phyloP scores from a whole-genome alignment of 2,329 filamentous ascomycete species.

The Colletotrichum sp. region DNA sequence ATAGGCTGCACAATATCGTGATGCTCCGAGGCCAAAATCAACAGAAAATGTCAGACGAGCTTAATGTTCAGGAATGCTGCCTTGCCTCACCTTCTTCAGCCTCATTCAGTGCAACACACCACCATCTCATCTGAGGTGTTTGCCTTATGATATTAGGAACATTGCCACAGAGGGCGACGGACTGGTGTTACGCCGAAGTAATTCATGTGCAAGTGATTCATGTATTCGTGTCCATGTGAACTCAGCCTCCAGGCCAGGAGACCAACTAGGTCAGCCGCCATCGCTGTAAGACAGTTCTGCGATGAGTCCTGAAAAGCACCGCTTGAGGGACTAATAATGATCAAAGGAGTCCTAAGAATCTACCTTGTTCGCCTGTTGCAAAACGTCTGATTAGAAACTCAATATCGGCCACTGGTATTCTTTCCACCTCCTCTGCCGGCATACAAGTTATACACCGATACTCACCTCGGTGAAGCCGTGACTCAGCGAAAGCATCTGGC shows the following conservation, averaged over 20 bases:
- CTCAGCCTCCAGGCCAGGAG: not conserved
- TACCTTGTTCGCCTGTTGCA: not conserved
- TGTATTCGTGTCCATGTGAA: not conserved
- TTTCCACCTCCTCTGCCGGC: not conserved
- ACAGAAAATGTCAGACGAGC: not conserved
- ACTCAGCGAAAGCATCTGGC: not conserved
- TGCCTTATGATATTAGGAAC: not conserved
- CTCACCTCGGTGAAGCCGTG: not conserved
- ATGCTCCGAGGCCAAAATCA: not conserved
- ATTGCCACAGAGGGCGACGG: not conserved
- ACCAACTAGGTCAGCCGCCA: not conserved
- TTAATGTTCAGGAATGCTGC: not conserved
- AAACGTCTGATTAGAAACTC: not conserved
- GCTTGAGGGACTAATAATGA: not conserved
- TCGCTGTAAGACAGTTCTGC: not conserved
- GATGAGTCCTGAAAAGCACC: not conserved
- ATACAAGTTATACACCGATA: not conserved
- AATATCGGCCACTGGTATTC: not conserved
- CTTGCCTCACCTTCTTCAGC: not conserved
- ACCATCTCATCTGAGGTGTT: not conserved
- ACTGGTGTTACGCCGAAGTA: not conserved
- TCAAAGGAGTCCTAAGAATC: not conserved
- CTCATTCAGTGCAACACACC: not conserved
- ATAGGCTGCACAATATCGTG: not conserved
- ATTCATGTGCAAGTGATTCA: not conserved